Base-by-base conservation (phyloP, 331 rosid species). In the Telfairia occidentalis region DNA sequence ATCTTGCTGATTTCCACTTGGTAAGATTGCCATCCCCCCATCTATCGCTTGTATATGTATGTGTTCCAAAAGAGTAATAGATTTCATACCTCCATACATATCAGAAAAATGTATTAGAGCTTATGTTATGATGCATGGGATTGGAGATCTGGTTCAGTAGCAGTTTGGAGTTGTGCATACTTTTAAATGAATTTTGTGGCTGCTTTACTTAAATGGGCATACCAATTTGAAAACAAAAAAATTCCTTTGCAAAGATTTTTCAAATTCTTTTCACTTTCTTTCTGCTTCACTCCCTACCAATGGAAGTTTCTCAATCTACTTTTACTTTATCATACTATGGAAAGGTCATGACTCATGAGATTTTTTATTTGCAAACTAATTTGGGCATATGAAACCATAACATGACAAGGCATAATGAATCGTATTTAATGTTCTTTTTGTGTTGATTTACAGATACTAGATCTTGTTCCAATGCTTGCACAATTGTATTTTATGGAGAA, bases 1-100 rank as follows among this genome's bases (percentile, higher is more conserved):
- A 86, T 81, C 96, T 86, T 73, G 90, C 84, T 52, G 98, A 92
- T 85, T 91, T 88, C 66, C 96, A 84, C 79, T 77, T 87, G 96
- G 98, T 94, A 87, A 85, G 94, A 81, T 78, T 40, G 4, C 58
- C 40, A 72, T 67, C n/a, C 30, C 30, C 34, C 16, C 9, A 58
- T 58, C 40, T 60, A 40, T 28, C 43, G 10, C 48, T 21, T 24
- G 34, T 67, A 12, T 4, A 11, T 38, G 52, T 66, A 23, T 66
- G 6, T 11, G 21, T 65, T 34, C 12, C 16, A 63, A 35, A 7
- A 35, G 3, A 34, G 32, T 8, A 9, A 65, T 32, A 19, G 50
- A 65, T 32, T 35, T n/a, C 28, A 34, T 16, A 18, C 45, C 45
- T 34, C 40, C 46, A 63, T 34, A 34, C 71, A 30, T n/a, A 63